Evolutionary conservation across 306 rosid genomes (phyloP).

Genomic region (Vachellia pachyceras): DNA sequence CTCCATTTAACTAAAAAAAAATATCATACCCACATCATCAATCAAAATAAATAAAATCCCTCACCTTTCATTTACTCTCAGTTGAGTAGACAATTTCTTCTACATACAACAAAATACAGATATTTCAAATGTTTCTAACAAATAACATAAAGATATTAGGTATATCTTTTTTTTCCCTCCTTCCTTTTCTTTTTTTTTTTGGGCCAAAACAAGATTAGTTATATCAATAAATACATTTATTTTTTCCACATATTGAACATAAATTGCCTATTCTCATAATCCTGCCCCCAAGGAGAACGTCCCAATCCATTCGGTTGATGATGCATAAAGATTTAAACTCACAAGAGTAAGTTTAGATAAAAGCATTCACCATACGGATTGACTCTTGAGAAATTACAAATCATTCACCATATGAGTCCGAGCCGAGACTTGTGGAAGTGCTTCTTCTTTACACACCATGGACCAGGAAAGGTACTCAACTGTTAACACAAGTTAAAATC

Average conservation of each 20-base stretch:
- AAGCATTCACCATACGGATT: neutral
- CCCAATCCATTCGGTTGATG: neutral
- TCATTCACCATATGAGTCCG: conserved; percentile 65
- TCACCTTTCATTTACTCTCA: neutral
- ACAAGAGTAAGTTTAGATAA: neutral
- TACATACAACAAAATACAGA: neutral
- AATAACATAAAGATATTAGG: neutral
- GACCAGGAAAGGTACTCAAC: conserved; percentile 86
- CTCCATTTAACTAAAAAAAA: too few relatives aligned
- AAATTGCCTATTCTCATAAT: conserved; percentile 19
- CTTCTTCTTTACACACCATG: conserved; percentile 80
- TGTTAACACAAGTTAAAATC: conserved; percentile 42
- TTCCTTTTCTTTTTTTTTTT: too few relatives aligned
- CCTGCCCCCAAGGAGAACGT: conserved; percentile 25
- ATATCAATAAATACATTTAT: conserved; percentile 14
- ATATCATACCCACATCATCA: neutral
- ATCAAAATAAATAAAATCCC: conserved; percentile 6
- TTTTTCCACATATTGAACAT: neutral
- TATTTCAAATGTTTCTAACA: too few relatives aligned
- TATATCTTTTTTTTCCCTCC: neutral
- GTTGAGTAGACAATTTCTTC: conserved; percentile 1
- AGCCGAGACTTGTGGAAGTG: conserved; percentile 66
- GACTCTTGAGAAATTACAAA: neutral
- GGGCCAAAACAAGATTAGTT: neutral
- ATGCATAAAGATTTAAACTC: neutral